Evolutionary conservation across 257 asterid genomes (phyloP).

Genomic region (Schizonepeta tenuifolia): DNA sequence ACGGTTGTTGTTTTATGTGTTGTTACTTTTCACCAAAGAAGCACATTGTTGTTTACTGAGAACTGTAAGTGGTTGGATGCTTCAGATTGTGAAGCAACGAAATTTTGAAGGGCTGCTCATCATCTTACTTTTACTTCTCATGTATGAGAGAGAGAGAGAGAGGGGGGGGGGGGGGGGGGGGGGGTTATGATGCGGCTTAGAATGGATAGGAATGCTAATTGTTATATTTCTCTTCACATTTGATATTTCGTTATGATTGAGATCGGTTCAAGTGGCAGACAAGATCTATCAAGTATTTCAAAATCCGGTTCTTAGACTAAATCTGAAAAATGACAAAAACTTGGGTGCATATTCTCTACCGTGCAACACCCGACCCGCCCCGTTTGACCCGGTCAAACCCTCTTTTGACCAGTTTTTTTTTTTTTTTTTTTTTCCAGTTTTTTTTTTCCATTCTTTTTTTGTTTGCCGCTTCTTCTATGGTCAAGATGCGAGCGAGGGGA

Average conservation of each 20-base stretch:
- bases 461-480: too few species aligned
- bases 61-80: conserved; percentile 34
- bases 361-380: too few species aligned
- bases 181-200: conserved; percentile 23
- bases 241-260: neutral
- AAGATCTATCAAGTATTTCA: neutral
- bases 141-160: conserved; percentile 19
- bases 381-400: too few species aligned
- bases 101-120: conserved; percentile 23
- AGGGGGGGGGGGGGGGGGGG: too few species aligned
- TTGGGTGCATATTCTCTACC: too few species aligned
- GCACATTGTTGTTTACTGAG: conserved; percentile 18
- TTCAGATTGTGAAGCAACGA: conserved; percentile 34
- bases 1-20: conserved; percentile 21
- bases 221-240: neutral
- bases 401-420: too few species aligned
- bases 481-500: too few species aligned
- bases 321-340: too few species aligned
- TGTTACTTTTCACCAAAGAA: neutral
- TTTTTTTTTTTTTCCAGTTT: too few species aligned
- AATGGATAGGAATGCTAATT: conserved; percentile 19
- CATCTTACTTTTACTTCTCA: conserved; percentile 24
- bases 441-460: too few species aligned
- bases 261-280: too few species aligned
- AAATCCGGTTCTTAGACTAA: too few species aligned